Percentiles rank a stretch among this genome's conserved stretches.
These are phyloP conservation scores for Lachancea mirantina DNA, from an alignment of 805 yeast genomes.

Conservation along the genomic window DNA sequence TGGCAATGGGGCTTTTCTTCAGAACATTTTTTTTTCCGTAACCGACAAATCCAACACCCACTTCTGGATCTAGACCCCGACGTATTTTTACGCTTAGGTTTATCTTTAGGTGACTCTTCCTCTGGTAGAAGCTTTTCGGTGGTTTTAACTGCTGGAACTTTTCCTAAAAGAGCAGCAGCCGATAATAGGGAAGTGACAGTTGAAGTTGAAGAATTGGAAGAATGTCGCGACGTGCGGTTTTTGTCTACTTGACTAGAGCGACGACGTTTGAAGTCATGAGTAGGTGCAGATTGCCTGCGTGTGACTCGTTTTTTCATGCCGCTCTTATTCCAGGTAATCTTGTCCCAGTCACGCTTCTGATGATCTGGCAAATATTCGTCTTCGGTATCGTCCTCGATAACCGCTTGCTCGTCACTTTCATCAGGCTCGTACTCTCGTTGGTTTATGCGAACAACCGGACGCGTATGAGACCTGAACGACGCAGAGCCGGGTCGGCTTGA, in stretches of 20 bases:
- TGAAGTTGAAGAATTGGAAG: constrained; percentile 7
- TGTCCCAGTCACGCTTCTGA: constrained; percentile 6
- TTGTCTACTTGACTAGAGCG: constrained; percentile 4
- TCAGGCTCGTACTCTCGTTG: constrained; percentile 15
- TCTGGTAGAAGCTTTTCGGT: constrained; percentile 2
- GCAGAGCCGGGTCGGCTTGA: constrained; percentile 27
- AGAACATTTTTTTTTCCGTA: constrained; percentile 66
- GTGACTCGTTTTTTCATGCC: constrained; percentile 26
- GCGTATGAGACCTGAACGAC: constrained; percentile 15
- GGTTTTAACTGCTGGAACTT: constrained; percentile 2
- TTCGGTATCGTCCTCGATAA: constrained; percentile 17
- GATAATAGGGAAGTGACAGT: constrained; percentile 10
- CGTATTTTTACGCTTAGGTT: constrained; percentile 13
- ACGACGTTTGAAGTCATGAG: constrained; percentile 8
- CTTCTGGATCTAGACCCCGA: constrained; percentile 39
- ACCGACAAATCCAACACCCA: constrained; percentile 77
- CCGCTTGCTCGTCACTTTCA: constrained; percentile 16
- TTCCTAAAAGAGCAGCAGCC: constrained; percentile 7
- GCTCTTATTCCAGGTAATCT: constrained; percentile 30
- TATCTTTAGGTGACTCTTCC: constrained; percentile 7
- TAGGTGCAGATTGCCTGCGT: constrained; percentile 16
- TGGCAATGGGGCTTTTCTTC: constrained; percentile 55
- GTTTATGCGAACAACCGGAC: constrained; percentile 25
- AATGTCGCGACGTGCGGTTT: constrained; percentile 3
- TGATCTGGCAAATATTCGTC: constrained; percentile 9